These are phyloP conservation scores for Rosa lucieae DNA, from an alignment of 306 rosid species.

Conservation along the genomic window DNA sequence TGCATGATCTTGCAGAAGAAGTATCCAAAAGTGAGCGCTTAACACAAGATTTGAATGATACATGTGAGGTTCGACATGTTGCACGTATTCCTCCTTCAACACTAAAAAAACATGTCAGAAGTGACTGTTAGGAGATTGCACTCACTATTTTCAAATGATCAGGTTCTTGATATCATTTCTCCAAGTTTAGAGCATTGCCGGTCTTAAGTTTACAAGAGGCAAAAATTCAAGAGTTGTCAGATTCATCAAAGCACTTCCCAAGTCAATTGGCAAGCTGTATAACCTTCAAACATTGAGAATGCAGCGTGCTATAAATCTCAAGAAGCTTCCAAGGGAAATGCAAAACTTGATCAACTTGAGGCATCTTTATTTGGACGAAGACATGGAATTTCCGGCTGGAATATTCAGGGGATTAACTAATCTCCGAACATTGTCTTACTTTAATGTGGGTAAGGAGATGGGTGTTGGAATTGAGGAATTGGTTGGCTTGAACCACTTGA, in stretches of 20 bases:
- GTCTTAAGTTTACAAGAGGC: too few species aligned
- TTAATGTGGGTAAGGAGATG: background rate
- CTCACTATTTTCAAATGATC: too few species aligned
- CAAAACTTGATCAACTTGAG: background rate
- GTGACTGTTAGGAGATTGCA: too few species aligned
- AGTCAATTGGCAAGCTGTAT: constrained; percentile 14
- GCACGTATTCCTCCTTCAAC: too few species aligned
- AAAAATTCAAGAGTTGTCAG: too few species aligned
- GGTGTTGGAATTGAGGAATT: background rate
- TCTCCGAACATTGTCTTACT: background rate
- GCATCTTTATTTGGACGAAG: background rate
- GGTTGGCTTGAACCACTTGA: background rate
- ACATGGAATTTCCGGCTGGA: background rate
- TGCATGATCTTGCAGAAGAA: too few species aligned
- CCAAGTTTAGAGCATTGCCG: too few species aligned
- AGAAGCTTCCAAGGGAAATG: background rate
- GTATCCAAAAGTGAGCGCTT: too few species aligned
- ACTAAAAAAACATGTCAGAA: too few species aligned
- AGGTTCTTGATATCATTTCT: too few species aligned
- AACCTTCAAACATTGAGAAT: constrained; percentile 1
- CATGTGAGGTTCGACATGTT: too few species aligned
- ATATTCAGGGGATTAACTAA: background rate
- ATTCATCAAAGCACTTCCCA: constrained; percentile 3
- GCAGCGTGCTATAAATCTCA: accelerated
- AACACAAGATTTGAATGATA: too few species aligned